Conservation (phyloP, 2,329 filamentous ascomycete species). For the Nothophoma quercina region DNA sequence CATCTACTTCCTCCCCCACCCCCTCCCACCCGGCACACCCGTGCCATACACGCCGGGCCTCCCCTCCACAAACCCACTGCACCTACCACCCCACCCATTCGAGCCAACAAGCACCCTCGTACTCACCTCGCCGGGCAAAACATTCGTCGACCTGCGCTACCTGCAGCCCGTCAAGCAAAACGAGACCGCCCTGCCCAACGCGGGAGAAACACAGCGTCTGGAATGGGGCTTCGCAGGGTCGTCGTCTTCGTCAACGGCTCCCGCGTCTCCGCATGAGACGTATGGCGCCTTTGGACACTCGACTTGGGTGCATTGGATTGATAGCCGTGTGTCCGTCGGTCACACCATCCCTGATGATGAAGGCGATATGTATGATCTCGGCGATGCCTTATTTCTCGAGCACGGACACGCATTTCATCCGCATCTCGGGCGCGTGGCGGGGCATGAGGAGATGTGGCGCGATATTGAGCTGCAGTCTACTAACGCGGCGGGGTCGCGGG, state of each 20-base stretch:
- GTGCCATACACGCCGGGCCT: slow-evolving; percentile 41
- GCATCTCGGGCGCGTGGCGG: slow-evolving; percentile 54
- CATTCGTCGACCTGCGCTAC: slow-evolving; percentile 70
- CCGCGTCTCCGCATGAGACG: background rate
- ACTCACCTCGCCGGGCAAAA: slow-evolving; percentile 64
- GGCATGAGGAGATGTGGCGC: slow-evolving; percentile 74
- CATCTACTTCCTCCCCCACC: slow-evolving; percentile 64
- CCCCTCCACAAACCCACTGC: slow-evolving; percentile 35
- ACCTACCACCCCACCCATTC: slow-evolving; percentile 25
- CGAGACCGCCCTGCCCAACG: slow-evolving; percentile 29
- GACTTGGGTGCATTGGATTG: slow-evolving; percentile 67
- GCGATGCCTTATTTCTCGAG: slow-evolving; percentile 52
- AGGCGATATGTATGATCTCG: slow-evolving; percentile 62
- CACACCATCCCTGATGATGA: slow-evolving; percentile 57
- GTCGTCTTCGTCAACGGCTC: slow-evolving; percentile 37
- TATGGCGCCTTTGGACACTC: slow-evolving; percentile 25
- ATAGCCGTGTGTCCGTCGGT: slow-evolving; percentile 56
- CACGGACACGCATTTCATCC: slow-evolving; percentile 68
- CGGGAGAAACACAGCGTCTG: slow-evolving; percentile 50
- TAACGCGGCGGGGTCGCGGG: slow-evolving; percentile 19
- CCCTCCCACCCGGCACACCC: slow-evolving; percentile 32
- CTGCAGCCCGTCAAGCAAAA: slow-evolving; percentile 37
- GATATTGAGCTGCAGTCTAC: slow-evolving; percentile 51
- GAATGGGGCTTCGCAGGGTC: slow-evolving; percentile 73
- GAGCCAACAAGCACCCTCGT: slow-evolving; percentile 72